A percentile compares a stretch with the other conserved stretches of the same genome.
phyloP scores from a whole-genome alignment of 2,329 filamentous ascomycete genomes.

The Aspergillus felis region DNA sequence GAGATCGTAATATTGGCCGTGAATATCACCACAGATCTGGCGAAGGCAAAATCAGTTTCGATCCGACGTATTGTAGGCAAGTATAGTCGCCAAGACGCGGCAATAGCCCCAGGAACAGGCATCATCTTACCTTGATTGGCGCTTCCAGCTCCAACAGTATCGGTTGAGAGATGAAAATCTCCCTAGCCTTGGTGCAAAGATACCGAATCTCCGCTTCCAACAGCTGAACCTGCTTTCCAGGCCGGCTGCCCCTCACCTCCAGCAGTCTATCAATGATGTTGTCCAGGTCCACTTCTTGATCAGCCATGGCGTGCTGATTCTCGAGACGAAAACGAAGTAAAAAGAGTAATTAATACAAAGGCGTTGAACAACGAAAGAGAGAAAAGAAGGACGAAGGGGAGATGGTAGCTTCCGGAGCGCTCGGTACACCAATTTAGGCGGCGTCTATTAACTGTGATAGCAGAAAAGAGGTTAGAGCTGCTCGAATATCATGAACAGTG shows the following conservation, averaged over 20 bases:
- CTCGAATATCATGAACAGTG: background rate
- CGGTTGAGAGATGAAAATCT: conserved; percentile 99
- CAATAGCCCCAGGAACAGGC: background rate
- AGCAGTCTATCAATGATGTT: conserved; percentile 98
- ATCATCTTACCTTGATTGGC: conserved; percentile 82
- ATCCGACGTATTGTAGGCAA: background rate
- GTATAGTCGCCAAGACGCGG: background rate
- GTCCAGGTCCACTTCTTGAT: conserved; percentile 92
- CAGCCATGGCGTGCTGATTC: conserved; percentile 59
- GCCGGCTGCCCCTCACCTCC: conserved; percentile 95
- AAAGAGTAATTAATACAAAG: conserved; percentile 17
- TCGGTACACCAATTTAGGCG: conserved; percentile 30
- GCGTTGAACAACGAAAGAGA: conserved; percentile 16
- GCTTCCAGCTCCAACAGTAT: conserved; percentile 96
- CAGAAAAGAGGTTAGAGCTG: conserved; percentile 13
- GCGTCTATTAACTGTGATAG: conserved; percentile 28
- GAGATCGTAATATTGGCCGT: conserved; percentile 98
- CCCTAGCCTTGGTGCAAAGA: conserved; percentile 95
- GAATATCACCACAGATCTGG: conserved; percentile 98
- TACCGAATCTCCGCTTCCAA: conserved; percentile 94
- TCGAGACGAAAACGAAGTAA: conserved; percentile 25
- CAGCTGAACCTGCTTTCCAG: conserved; percentile 97
- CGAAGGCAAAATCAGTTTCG: conserved; percentile 9
- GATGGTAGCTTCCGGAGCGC: conserved; percentile 27
- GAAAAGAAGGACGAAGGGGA: conserved; percentile 24